phyloP scores from a whole-genome alignment of 768 basidiomycete species.

The Mycena rosella region DNA sequence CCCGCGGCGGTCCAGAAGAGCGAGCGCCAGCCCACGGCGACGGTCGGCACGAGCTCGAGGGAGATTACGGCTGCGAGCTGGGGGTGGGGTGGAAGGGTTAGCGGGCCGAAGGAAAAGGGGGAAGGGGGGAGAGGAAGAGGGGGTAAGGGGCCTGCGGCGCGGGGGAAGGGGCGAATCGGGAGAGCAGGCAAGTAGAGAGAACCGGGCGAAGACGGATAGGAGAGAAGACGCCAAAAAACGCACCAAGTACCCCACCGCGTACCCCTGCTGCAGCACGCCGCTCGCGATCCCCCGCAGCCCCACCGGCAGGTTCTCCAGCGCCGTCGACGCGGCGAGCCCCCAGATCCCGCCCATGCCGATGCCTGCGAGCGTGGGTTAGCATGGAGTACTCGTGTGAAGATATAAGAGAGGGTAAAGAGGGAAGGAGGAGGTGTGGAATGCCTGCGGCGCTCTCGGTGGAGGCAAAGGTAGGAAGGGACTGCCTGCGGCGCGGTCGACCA shows the following conservation, averaged over 20 bases:
- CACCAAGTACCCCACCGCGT: slow-evolving; percentile 83
- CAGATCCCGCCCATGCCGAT: slow-evolving; percentile 93
- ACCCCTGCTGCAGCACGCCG: slow-evolving; percentile 91
- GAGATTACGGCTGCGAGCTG: slow-evolving; percentile 85
- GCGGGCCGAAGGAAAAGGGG: no score
- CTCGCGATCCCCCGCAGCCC: slow-evolving; percentile 88
- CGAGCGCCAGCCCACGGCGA: slow-evolving; percentile 70
- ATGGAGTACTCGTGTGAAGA: not conserved
- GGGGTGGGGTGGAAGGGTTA: not conserved
- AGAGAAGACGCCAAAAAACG: slow-evolving; percentile 2
- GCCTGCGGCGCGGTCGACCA: not conserved
- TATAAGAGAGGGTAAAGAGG: not conserved
- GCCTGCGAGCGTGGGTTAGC: slow-evolving; percentile 11
- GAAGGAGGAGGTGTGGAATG: not conserved
- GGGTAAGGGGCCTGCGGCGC: no score
- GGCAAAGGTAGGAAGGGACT: not conserved
- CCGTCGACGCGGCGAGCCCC: slow-evolving; percentile 85
- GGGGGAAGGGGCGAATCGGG: not conserved
- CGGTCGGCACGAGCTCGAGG: slow-evolving; percentile 68
- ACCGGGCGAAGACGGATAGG: no score
- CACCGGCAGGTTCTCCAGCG: slow-evolving; percentile 90
- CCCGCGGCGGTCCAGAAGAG: slow-evolving; percentile 88
- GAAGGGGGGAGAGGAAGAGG: not conserved
- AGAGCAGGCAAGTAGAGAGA: no score
- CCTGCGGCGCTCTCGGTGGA: not conserved